Base-by-base conservation (phyloP, 768 basidiomycete species). In the Tricholoma sp. region DNA sequence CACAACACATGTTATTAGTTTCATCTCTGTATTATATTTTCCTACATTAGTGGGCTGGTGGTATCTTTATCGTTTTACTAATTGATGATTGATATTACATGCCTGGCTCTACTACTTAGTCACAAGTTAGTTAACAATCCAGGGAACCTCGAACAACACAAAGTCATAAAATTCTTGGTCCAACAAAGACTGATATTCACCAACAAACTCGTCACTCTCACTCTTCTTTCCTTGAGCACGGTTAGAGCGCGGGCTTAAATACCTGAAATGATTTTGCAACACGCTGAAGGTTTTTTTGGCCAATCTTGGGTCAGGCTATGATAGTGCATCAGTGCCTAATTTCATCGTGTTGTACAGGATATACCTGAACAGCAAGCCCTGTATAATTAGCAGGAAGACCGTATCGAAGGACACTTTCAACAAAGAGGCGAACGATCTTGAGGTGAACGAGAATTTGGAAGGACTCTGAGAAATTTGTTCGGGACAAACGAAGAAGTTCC, bases 111-210 rank as follows among this genome's bases (percentile, higher is more conserved):
- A 10, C 49, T 49, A 60, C 55, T 76, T 24, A 24, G 24, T 24
- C 4, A 24, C 24, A 24, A 24, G 24, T 24, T 24, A 88, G 63
- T 82, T 79, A 37, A 87, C 74, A 62, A 97, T 89, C 89, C 90
- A 94, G 32, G 92, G 93, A 53, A 99, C 82, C 70, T 98, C 96
- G 67, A 87, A 95, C 66, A 96, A 68, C 20, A 98, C 92, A 65
- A 98, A 99, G 71, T 96, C 93, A 68, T 89, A 94, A 68, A 89
- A 91, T 70, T 99, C 96, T 69, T 95, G 90, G 66, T 99, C 97
- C 79, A 99, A 82, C 36, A 99, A 74, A 11, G 84, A 82, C 68
- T 94, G 91, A 69, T 90, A 99, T 70, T 99, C 96, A 60, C 94
- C 96, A 12, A 82, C 79, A 55, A 92, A 87, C 28, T 94, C 91